Evolutionary conservation across 1,284 basidiomycete genomes (phyloP), one percentile per base, ranked within the genome.

Genomic region (Leccinum variabile): DNA sequence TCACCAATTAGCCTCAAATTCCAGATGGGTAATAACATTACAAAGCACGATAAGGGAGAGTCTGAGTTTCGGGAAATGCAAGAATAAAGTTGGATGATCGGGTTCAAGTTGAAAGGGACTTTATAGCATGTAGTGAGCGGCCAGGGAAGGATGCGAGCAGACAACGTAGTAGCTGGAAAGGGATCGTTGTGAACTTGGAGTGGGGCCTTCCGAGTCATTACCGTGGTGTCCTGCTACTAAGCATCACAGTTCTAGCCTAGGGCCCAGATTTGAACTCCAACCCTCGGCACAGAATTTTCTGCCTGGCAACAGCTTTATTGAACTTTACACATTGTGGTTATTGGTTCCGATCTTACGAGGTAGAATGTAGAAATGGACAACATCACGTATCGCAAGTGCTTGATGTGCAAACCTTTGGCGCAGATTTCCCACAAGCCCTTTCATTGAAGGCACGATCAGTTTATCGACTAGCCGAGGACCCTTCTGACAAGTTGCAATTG

Each of bases 1-100:
- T 46, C 11, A 65, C 59, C 63, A 14, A 62, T 62, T 13, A 62
- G 9, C 22, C 9, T 44, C 9, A 14, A 13, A 46, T 46, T 28
- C 59, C 59, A 54, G 13, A 2, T 28, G 35, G 53, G 41, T 30
- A 30, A 30, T 1, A 56, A 14, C 53, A 41, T 41, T 18, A 22
- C 18, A 35, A 28, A 9, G 32, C 18, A 30, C 33, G 9, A 33
- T 7, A 16, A 33, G 60, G 37, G 10, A 61, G 39, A 39, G 33
- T 5, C 4, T 9, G 32, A 44, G 10, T 25, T 60, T 39, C 3
- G 13, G 25, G 11, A 52, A 14, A 25, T 5, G 25, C 25, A 11
- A 14, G 59, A 28, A 2, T 30, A 22, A 28, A 28, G 25, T 22
- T 46, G 44, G 44, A 46, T 18, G 4, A 4, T 35, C 33, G 28